These are phyloP conservation scores for Cryptococcus maquisensis DNA, from an alignment of 1,284 basidiomycete species.

Conservation along the genomic window DNA sequence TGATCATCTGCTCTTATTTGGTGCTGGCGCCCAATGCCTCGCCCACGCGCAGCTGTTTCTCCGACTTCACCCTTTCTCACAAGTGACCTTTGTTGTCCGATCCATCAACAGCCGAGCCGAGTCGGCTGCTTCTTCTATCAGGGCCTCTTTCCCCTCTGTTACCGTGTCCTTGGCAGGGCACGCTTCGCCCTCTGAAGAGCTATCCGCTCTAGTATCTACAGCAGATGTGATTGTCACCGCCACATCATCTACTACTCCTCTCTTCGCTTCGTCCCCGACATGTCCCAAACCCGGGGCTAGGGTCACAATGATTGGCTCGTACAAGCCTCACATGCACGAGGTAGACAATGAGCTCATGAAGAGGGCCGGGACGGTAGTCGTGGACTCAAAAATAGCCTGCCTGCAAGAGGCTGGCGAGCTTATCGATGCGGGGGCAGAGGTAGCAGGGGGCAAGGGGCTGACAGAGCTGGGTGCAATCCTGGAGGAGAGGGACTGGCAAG, in stretches of 20 bases:
- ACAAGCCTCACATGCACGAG: slow-evolving; percentile 74
- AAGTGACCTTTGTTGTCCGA: slow-evolving; percentile 64
- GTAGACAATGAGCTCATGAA: slow-evolving; percentile 59
- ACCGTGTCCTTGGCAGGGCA: slow-evolving; percentile 7
- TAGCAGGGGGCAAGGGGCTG: slow-evolving; percentile 13
- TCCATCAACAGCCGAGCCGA: slow-evolving; percentile 55
- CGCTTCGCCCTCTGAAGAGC: slow-evolving; percentile 8
- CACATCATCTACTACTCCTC: slow-evolving; percentile 65
- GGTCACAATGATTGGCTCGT: slow-evolving; percentile 73
- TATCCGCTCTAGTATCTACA: slow-evolving; percentile 24
- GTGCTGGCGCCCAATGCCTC: slow-evolving; percentile 63
- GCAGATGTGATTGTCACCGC: slow-evolving; percentile 56
- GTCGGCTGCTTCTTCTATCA: slow-evolving; percentile 51
- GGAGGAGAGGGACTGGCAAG: background rate
- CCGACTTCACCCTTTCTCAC: slow-evolving; percentile 56
- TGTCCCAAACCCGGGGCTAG: slow-evolving; percentile 55
- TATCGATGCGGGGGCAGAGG: slow-evolving; percentile 53
- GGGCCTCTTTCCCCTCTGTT: slow-evolving; percentile 50
- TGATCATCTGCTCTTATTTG: slow-evolving; percentile 61
- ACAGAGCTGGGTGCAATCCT: slow-evolving; percentile 37
- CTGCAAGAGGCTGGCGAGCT: slow-evolving; percentile 71
- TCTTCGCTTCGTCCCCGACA: slow-evolving; percentile 53
- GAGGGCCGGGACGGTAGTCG: slow-evolving; percentile 57
- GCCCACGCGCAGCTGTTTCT: slow-evolving; percentile 64
- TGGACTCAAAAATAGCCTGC: slow-evolving; percentile 70